phyloP scores from a whole-genome alignment of 1,139 yeast species.

The Taphrina deformans region DNA sequence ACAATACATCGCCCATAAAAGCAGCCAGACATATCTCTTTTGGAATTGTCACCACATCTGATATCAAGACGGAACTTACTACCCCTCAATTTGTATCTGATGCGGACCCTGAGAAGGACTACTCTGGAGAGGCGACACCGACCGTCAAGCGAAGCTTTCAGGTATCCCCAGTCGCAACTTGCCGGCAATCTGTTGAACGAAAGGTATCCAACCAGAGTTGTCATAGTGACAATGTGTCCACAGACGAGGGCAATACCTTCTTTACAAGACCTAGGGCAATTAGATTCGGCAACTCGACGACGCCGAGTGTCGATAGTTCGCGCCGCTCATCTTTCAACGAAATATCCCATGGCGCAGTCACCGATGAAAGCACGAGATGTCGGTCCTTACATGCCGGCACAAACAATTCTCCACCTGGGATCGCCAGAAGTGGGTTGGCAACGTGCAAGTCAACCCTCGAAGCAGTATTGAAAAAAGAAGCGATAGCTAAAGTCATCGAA shows the following conservation, averaged over 20 bases:
- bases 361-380: not conserved
- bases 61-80: not conserved
- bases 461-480: constrained; percentile 14
- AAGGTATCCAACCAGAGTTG: not conserved
- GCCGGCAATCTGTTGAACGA: not conserved
- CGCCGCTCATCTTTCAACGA: constrained; percentile 18
- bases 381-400: not conserved
- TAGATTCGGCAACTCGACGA: constrained; percentile 4
- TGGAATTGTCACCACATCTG: not conserved
- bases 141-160: not conserved
- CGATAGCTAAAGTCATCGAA: constrained; percentile 29
- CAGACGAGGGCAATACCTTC: not conserved
- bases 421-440: not conserved
- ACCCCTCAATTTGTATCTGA: not conserved
- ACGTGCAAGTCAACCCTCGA: constrained; percentile 28
- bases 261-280: not conserved
- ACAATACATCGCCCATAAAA: not conserved
- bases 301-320: constrained; percentile 6
- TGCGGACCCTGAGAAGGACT: not conserved
- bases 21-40: constrained; percentile 11
- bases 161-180: not conserved
- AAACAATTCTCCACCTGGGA: constrained; percentile 11
- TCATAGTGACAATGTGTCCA: not conserved
- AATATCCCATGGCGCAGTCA: not conserved
- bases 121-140: constrained; percentile 16